These are phyloP conservation scores for Alternaria incomplexa DNA, from an alignment of 2,329 filamentous ascomycete species.

Conservation along the genomic window DNA sequence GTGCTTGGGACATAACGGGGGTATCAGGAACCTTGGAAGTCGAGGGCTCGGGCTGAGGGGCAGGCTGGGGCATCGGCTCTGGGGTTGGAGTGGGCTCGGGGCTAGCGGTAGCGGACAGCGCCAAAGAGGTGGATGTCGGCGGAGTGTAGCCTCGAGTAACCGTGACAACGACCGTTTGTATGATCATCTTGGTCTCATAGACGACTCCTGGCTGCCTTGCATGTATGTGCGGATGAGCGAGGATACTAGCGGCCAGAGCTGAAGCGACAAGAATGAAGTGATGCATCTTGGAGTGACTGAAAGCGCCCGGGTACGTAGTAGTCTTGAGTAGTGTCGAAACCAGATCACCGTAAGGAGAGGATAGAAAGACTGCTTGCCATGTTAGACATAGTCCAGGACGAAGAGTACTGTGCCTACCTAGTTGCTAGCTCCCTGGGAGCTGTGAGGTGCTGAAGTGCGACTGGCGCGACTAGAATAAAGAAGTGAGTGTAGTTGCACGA, in stretches of 20 bases:
- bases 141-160: conserved; percentile 4
- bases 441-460: conserved; percentile 15
- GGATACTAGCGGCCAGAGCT: conserved; percentile 30
- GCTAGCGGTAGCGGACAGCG: background rate
- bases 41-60: background rate
- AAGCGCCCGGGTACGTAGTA: conserved; percentile 10
- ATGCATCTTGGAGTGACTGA: conserved; percentile 31
- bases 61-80: background rate
- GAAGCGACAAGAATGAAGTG: conserved; percentile 32
- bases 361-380: conserved; percentile 15
- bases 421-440: conserved; percentile 9
- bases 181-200: conserved; percentile 28
- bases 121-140: conserved; percentile 2
- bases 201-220: conserved; percentile 27
- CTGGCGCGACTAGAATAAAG: conserved; percentile 25
- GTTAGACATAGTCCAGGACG: conserved; percentile 12
- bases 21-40: background rate
- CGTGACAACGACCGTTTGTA: conserved; percentile 29
- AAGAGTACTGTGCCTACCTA: conserved; percentile 10
- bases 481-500: conserved; percentile 23
- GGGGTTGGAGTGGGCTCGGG: background rate
- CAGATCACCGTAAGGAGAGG: conserved; percentile 8
- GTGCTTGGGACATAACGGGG: background rate
- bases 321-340: conserved; percentile 9
- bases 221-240: conserved; percentile 29